These are phyloP conservation scores for Cytospora piceicola DNA, from an alignment of 2,329 filamentous ascomycete species.

Conservation along the genomic window DNA sequence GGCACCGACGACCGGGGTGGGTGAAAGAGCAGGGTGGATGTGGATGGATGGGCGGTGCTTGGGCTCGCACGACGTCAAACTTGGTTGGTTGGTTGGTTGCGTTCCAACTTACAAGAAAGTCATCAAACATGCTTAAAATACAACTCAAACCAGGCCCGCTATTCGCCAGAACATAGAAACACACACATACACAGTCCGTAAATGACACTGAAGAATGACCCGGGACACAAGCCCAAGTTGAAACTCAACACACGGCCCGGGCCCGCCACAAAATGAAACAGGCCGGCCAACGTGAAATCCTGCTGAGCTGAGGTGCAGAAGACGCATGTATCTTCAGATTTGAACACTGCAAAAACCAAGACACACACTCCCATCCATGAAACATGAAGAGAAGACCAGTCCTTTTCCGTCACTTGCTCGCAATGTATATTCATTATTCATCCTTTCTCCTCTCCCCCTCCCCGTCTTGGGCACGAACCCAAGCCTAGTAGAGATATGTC, in stretches of 20 bases:
- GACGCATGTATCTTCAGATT: neutral
- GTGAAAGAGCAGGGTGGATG: neutral
- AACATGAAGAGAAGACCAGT: neutral
- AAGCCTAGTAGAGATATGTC: neutral
- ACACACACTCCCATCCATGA: neutral
- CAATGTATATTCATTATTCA: neutral
- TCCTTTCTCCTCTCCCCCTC: too few species aligned
- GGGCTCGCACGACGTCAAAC: too few species aligned
- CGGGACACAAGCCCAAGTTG: neutral
- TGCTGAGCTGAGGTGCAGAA: neutral
- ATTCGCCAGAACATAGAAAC: neutral
- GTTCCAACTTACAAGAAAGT: too few species aligned
- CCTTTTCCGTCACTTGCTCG: neutral
- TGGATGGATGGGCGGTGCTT: neutral
- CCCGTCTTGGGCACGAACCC: neutral
- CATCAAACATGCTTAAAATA: neutral
- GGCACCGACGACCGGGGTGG: neutral
- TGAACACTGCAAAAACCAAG: neutral
- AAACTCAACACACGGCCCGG: neutral
- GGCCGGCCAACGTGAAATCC: neutral
- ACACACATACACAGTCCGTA: too few species aligned
- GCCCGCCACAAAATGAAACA: neutral
- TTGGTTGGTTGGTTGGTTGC: too few species aligned
- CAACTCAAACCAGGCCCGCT: neutral
- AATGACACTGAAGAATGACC: neutral